Percentiles rank a stretch among this genome's conserved stretches.
Conservation (phyloP, 768 basidiomycete genomes). For the Boletus speciosus region DNA sequence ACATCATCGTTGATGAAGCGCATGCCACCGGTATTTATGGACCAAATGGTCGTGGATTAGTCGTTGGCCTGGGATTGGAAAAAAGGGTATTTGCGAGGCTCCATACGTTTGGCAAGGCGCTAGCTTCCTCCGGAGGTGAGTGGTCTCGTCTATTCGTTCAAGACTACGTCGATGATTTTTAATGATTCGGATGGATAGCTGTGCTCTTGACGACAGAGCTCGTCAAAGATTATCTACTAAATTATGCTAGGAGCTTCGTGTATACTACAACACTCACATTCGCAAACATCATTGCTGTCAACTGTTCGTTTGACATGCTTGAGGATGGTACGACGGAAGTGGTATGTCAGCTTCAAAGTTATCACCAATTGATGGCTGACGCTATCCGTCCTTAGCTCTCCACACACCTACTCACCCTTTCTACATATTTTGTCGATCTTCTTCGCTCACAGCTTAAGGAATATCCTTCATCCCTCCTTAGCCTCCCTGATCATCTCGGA, state of each 20-base stretch:
- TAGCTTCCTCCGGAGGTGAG: slow-evolving; percentile 83
- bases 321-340: slow-evolving; percentile 59
- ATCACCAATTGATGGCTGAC: slow-evolving; percentile 23
- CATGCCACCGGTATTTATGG: slow-evolving; percentile 93
- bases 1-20: slow-evolving; percentile 88
- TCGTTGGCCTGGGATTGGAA: slow-evolving; percentile 66
- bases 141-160: slow-evolving; percentile 3
- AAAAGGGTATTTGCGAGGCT: slow-evolving; percentile 70
- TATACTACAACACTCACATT: slow-evolving; percentile 86
- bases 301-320: slow-evolving; percentile 78
- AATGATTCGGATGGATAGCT: slow-evolving; percentile 40
- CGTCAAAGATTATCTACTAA: slow-evolving; percentile 80
- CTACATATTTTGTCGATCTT: slow-evolving; percentile 31
- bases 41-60: slow-evolving; percentile 68
- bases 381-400: slow-evolving; percentile 29
- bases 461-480: slow-evolving; percentile 25
- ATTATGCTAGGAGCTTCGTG: slow-evolving; percentile 88
- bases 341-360: slow-evolving; percentile 27
- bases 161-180: background rate
- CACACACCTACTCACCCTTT: slow-evolving; percentile 20
- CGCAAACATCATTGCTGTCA: slow-evolving; percentile 70
- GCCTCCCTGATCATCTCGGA: slow-evolving; percentile 23
- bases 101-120: slow-evolving; percentile 91
- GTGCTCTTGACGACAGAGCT: slow-evolving; percentile 70
- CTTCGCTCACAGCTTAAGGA: slow-evolving; percentile 30